phyloP scores from a whole-genome alignment of 371 early-diverging fungal genomes.

The Nematocida sp. region DNA sequence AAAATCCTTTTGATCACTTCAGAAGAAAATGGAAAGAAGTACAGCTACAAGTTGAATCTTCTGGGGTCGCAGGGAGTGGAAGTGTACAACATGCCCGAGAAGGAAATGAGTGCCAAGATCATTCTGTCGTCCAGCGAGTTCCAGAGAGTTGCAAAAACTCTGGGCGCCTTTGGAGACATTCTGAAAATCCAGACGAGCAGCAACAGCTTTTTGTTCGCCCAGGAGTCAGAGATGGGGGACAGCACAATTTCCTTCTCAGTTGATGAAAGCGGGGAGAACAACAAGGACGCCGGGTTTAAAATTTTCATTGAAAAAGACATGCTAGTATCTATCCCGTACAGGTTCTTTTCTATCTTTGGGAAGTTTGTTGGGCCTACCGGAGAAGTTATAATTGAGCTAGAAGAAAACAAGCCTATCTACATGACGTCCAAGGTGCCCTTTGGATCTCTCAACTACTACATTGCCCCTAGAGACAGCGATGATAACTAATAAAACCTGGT shows the following conservation, averaged over 20 bases:
- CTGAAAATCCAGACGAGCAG: constrained; percentile 78
- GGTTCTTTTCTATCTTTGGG: constrained; percentile 82
- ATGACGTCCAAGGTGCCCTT: constrained; percentile 82
- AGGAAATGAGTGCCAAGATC: constrained; percentile 76
- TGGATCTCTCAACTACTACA: constrained; percentile 76
- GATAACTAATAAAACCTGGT: too few species aligned
- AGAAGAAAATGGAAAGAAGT: constrained; percentile 72
- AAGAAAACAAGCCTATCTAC: constrained; percentile 77
- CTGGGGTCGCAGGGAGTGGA: constrained; percentile 84
- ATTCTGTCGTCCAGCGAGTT: constrained; percentile 79
- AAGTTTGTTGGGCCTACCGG: constrained; percentile 80
- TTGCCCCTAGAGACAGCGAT: constrained; percentile 41
- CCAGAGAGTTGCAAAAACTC: constrained; percentile 78
- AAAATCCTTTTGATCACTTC: constrained; percentile 24
- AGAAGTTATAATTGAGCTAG: constrained; percentile 72
- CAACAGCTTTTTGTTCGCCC: constrained; percentile 79
- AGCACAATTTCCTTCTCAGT: constrained; percentile 68
- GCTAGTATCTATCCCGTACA: constrained; percentile 76
- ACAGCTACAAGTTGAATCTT: constrained; percentile 84
- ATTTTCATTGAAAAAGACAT: constrained; percentile 69
- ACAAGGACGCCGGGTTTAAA: constrained; percentile 68
- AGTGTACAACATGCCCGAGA: constrained; percentile 85
- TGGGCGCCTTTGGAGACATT: constrained; percentile 73
- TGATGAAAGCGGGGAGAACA: constrained; percentile 66
- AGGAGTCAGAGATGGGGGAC: constrained; percentile 78